These are phyloP conservation scores for Pyrrhoderma lamaoense DNA, from an alignment of 1,284 basidiomycete species.

Conservation along the genomic window DNA sequence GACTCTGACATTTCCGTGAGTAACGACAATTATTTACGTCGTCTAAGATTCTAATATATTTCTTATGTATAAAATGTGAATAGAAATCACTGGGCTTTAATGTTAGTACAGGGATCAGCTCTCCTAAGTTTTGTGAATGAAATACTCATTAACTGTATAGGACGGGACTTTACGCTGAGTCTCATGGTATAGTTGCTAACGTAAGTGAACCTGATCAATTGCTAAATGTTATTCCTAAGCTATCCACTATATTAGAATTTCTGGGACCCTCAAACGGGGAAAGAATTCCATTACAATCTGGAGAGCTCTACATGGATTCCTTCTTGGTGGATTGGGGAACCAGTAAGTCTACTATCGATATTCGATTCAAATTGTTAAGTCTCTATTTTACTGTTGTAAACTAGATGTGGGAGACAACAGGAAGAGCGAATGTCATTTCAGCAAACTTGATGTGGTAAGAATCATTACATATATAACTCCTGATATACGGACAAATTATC, in stretches of 20 bases:
- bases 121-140: background rate
- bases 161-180: slow-evolving; percentile 83
- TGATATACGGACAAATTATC: background rate
- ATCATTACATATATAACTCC: slow-evolving; percentile 17
- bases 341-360: slow-evolving; percentile 45
- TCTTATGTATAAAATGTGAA: background rate
- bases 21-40: no score
- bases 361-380: background rate
- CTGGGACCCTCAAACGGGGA: slow-evolving; percentile 60
- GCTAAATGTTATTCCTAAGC: background rate
- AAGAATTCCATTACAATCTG: slow-evolving; percentile 66
- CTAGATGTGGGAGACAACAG: slow-evolving; percentile 86
- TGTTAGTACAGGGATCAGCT: slow-evolving; percentile 38
- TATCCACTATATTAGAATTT: slow-evolving; percentile 54
- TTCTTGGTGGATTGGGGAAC: slow-evolving; percentile 84
- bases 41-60: no score
- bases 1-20: slow-evolving; percentile 87
- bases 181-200: slow-evolving; percentile 87
- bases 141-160: slow-evolving; percentile 30
- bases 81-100: slow-evolving; percentile 82
- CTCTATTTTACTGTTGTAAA: background rate
- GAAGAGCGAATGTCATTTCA: slow-evolving; percentile 63
- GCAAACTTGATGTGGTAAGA: slow-evolving; percentile 86
- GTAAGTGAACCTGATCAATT: slow-evolving; percentile 33
- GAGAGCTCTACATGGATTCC: slow-evolving; percentile 56